phyloP scores from a whole-genome alignment of 768 basidiomycete species.

The Lentinula sp. region DNA sequence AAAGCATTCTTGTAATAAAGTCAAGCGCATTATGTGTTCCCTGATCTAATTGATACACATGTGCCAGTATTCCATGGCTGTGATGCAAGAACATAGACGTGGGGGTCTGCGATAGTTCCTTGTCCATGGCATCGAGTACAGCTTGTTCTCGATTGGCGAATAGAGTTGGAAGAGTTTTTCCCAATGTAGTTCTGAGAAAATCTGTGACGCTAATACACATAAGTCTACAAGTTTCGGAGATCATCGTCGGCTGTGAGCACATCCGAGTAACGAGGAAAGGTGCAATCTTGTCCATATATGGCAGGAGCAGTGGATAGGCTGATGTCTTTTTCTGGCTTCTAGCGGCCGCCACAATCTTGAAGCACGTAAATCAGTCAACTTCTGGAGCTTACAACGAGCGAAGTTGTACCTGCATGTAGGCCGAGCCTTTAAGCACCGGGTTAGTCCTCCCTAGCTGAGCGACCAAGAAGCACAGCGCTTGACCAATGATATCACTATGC shows the following conservation, averaged over 20 bases:
- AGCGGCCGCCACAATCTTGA: constrained; percentile 53
- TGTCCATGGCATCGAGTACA: constrained; percentile 58
- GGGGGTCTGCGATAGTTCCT: constrained; percentile 37
- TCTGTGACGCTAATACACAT: constrained; percentile 47
- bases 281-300: constrained; percentile 63
- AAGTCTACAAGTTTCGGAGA: constrained; percentile 66
- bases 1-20: constrained; percentile 60
- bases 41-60: constrained; percentile 56
- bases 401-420: constrained; percentile 55
- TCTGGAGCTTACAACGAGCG: constrained; percentile 4
- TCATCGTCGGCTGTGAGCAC: constrained; percentile 48
- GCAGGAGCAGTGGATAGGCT: constrained; percentile 61
- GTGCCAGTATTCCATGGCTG: constrained; percentile 55
- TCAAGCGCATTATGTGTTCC: constrained; percentile 51
- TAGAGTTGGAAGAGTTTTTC: constrained; percentile 62
- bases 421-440: constrained; percentile 62
- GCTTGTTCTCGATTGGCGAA: constrained; percentile 56
- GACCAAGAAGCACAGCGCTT: constrained; percentile 56
- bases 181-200: constrained; percentile 60
- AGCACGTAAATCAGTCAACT: constrained; percentile 7
- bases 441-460: constrained; percentile 64
- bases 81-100: constrained; percentile 52
- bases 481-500: constrained; percentile 48
- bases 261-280: constrained; percentile 58
- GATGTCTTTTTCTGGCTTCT: constrained; percentile 51